Evolutionary conservation across 495 filamentous ascomycete species (phyloP), one percentile per base, ranked within the genome.

Genomic region (Trichoderma orchidacearum): DNA sequence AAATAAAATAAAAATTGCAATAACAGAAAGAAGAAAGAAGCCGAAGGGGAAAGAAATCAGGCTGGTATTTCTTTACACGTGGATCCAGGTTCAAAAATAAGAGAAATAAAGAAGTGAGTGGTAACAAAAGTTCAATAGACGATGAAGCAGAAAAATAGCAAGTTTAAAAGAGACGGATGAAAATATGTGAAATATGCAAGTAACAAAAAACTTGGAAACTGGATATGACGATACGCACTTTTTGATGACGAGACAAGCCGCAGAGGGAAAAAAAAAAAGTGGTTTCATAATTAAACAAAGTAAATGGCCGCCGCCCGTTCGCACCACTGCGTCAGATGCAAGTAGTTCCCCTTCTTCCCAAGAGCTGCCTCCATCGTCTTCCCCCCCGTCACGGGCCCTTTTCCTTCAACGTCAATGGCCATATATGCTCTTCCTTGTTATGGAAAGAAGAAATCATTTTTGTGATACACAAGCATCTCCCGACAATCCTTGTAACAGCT

Each of bases 281-380:
- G 48, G 61, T 52, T 38, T 67, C 66, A 62, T 69, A 67, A 71
- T 71, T 70, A 70, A 71, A 71, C 63, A 71, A 61, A 53, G 67
- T 71, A 70, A 63, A 52, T 66, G 61, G 59, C 60, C 62, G 56
- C 60, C 58, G 58, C 58, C 53, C 54, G 51, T 57, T 58, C 56
- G 28, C 55, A 51, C 54, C 54, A 52, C 55, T 55, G 59, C 54
- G 55, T 63, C 58, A 63, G 56, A 57, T 60, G 58, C 56, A 63
- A 32, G 28, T 48, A 62, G 55, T 57, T 56, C 32, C 57, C 41
- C 17, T 48, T 48, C 41, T 48, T 48, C 41, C 62, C 53, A 56
- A 36, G 35, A 35, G 21, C 55, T 50, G 48, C 56, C 55, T 23
- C 17, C 21, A 18, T 21, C n/a, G 8, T 3, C 15, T 27, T 25